Conservation (phyloP, 345 rosid species). For the Salix koriyanagi region DNA sequence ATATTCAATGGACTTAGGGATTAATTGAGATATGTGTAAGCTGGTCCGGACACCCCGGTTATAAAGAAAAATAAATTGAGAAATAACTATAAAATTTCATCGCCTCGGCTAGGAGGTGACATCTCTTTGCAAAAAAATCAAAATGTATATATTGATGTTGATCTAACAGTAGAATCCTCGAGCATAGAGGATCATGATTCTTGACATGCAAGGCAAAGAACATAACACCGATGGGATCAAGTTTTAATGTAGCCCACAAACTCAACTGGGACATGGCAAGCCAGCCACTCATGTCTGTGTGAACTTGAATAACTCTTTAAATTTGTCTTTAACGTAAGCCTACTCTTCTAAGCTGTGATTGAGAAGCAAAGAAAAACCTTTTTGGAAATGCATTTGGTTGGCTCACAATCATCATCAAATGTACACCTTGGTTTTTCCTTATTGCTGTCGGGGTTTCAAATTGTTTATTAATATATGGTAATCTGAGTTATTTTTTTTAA, state of each 20-base stretch:
- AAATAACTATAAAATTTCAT: neutral
- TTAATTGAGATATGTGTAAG: too few species aligned
- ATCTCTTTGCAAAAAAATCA: too few species aligned
- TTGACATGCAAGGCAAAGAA: slow-evolving; percentile 15
- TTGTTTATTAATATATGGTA: too few species aligned
- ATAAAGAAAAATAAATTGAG: too few species aligned
- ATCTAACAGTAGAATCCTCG: neutral
- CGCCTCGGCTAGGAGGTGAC: too few species aligned
- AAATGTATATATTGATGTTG: neutral
- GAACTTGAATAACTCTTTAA: neutral
- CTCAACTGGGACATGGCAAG: neutral
- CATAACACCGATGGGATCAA: slow-evolving; percentile 24
- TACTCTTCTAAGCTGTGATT: neutral
- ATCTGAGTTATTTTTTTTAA: too few species aligned
- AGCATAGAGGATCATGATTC: neutral
- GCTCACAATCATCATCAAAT: neutral
- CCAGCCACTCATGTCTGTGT: neutral
- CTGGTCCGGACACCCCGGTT: too few species aligned
- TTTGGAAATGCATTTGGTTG: neutral
- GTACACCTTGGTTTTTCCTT: too few species aligned
- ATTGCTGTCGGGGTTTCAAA: too few species aligned
- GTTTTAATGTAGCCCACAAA: slow-evolving; percentile 11
- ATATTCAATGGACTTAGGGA: rapidly evolving
- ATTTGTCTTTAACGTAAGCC: neutral
- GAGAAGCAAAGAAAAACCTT: neutral